Evolutionary conservation across 2,329 filamentous ascomycete genomes (phyloP), one percentile per base, ranked within the genome.

Genomic region (Cladosporium oxysporum): DNA sequence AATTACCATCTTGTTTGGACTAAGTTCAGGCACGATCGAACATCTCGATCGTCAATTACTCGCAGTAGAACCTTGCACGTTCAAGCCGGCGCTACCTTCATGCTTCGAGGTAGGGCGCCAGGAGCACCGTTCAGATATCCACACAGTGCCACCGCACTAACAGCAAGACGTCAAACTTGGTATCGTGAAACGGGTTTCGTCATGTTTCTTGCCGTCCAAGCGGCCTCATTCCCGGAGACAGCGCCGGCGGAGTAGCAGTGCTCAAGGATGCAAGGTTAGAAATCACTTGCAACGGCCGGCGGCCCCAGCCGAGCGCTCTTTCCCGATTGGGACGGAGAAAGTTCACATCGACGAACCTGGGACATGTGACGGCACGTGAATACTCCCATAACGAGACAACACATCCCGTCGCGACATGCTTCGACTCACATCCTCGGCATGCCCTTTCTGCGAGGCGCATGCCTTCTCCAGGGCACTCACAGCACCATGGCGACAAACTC

Each of bases 361-460:
- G 61, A 57, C 61, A 63, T 63, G 61, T 57, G 61, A 57, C 12
- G 41, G 57, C 55, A 63, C 33, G 50, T 57, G 49, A 41, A 33
- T 11, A 10, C 37, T 44, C 5, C 12, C 14, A 12, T 35, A 29
- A 47, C 28, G 33, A n/a, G 11, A 44, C 26, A 55, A 63, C 49
- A 55, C 35, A 28, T 14, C 11, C 16, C 50, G 26, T 52, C 57
- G 23, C 21, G 66, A 26, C 44, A 77, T 76, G 75, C 67, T 75
- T 26, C 75, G 73, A 60, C 67, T 73, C 21, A 67, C 71, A 26
- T 65, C 71, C 44, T 63, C 69, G 23, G 18, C 73, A 50, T 83
- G 82, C 69, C 78, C 78, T 10, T 78, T 81, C 66, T 83, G 82
- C 75, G 79, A 82, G 69, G 73, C 70, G 26, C 65, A 66, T 14